Conservation (phyloP, 2,329 filamentous ascomycete genomes). For the Bipolaris zeicola region DNA sequence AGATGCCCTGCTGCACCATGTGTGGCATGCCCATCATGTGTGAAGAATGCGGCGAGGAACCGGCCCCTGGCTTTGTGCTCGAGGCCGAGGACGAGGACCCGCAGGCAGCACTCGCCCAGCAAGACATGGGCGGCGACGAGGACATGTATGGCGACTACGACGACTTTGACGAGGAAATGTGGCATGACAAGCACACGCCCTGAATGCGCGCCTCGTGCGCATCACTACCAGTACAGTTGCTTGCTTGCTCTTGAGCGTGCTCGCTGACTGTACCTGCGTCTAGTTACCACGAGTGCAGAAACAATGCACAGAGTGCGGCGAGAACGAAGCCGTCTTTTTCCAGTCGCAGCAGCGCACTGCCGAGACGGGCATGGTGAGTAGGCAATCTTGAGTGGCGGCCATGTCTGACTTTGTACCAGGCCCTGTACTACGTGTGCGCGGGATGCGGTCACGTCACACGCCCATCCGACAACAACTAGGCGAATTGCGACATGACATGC, state of each 20-base stretch:
- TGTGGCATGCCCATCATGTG: conserved; percentile 64
- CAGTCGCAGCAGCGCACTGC: conserved; percentile 97
- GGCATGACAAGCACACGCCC: conserved; percentile 37
- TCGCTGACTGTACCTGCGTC: conserved; percentile 47
- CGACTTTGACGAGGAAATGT: conserved; percentile 37
- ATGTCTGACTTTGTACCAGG: conserved; percentile 43
- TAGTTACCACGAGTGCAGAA: conserved; percentile 92
- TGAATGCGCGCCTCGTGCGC: conserved; percentile 28
- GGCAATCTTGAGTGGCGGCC: neutral
- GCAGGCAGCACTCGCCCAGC: conserved; percentile 28
- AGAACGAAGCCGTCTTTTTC: conserved; percentile 95
- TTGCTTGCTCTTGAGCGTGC: conserved; percentile 47
- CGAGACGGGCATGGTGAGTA: conserved; percentile 91
- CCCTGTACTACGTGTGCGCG: conserved; percentile 76
- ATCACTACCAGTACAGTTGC: conserved; percentile 36
- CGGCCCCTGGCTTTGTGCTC: conserved; percentile 52
- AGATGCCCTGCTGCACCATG: conserved; percentile 59
- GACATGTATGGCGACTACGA: conserved; percentile 26
- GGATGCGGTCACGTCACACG: conserved; percentile 86
- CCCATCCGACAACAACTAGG: conserved; percentile 18
- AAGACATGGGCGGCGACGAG: conserved; percentile 16
- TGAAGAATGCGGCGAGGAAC: conserved; percentile 56
- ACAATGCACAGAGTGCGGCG: conserved; percentile 81
- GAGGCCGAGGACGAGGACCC: conserved; percentile 50
- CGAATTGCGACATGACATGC: conserved; percentile 23